Percentiles rank a stretch among this genome's conserved stretches.
These are phyloP conservation scores for Citrullus colocynthis DNA, from an alignment of 306 rosid species.

Conservation along the genomic window DNA sequence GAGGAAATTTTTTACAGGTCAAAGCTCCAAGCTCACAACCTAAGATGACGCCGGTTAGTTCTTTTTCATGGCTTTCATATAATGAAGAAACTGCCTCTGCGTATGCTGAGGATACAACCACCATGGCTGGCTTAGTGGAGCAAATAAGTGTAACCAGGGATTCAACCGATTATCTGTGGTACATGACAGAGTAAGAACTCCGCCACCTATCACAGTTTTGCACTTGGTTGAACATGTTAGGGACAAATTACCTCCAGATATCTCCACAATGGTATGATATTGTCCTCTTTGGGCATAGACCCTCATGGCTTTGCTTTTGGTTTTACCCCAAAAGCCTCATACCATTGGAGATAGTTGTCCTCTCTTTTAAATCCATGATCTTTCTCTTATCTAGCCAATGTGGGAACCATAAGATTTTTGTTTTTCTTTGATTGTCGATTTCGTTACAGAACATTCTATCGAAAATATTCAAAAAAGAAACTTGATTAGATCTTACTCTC, in stretches of 20 bases:
- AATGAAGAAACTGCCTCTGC: conserved; percentile 61
- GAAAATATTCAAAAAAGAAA: background rate
- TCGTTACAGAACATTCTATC: too few species aligned
- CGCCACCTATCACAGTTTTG: background rate
- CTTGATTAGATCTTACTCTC: background rate
- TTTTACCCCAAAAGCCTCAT: too few species aligned
- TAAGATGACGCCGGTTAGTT: conserved; percentile 39
- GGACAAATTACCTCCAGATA: background rate
- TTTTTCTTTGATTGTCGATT: too few species aligned
- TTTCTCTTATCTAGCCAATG: too few species aligned
- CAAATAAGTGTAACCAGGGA: conserved; percentile 65
- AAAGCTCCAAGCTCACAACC: conserved; percentile 31
- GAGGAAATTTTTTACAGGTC: conserved; percentile 27
- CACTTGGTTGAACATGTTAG: background rate
- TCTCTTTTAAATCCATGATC: too few species aligned
- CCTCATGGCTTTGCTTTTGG: too few species aligned
- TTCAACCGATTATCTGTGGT: conserved; percentile 85
- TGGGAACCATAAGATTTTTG: too few species aligned
- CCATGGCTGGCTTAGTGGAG: conserved; percentile 49
- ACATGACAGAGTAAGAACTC: conserved; percentile 60
- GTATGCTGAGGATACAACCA: conserved; percentile 22
- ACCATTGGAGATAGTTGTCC: too few species aligned
- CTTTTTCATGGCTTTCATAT: conserved; percentile 56
- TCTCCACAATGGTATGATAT: too few species aligned
- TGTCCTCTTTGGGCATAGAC: too few species aligned